Percentiles rank a stretch among this genome's conserved stretches.
Conservation (phyloP, 352 stramenopile species). For the Globisporangium heterothallicum region DNA sequence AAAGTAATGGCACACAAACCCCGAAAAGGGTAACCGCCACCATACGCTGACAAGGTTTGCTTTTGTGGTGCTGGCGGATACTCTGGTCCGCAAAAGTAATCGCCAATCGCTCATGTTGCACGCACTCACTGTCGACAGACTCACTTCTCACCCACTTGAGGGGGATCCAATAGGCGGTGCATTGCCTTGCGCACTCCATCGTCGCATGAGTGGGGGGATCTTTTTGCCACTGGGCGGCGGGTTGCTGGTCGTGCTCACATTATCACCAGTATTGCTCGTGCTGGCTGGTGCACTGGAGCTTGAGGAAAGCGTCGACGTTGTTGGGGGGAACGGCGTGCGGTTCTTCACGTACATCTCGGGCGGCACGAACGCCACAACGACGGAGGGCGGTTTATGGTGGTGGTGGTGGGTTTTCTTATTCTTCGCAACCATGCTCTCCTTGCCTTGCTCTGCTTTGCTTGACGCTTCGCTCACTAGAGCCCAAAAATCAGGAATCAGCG, state of each 20-base stretch:
- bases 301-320: not conserved
- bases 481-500: slow-evolving; percentile 28
- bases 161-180: no score
- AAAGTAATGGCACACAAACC: slow-evolving; percentile 1
- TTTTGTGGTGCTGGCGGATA: not conserved
- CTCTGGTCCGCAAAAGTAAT: slow-evolving; percentile 3
- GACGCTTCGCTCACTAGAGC: slow-evolving; percentile 13
- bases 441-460: not conserved
- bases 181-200: slow-evolving; percentile 4
- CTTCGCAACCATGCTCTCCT: slow-evolving; percentile 1
- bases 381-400: not conserved
- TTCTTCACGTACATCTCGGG: slow-evolving; percentile 44
- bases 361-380: slow-evolving; percentile 25
- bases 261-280: not conserved
- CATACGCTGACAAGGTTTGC: not conserved
- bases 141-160: no score
- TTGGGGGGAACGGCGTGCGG: slow-evolving; percentile 19
- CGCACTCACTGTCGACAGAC: not conserved
- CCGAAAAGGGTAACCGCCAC: slow-evolving; percentile 6
- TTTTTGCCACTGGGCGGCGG: slow-evolving; percentile 3
- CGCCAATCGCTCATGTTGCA: not conserved
- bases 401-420: not conserved
- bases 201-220: not conserved
- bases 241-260: not conserved
- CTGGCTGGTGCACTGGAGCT: not conserved